These are phyloP conservation scores for Podospora sp. DNA, from an alignment of 495 filamentous ascomycete species.

Conservation along the genomic window DNA sequence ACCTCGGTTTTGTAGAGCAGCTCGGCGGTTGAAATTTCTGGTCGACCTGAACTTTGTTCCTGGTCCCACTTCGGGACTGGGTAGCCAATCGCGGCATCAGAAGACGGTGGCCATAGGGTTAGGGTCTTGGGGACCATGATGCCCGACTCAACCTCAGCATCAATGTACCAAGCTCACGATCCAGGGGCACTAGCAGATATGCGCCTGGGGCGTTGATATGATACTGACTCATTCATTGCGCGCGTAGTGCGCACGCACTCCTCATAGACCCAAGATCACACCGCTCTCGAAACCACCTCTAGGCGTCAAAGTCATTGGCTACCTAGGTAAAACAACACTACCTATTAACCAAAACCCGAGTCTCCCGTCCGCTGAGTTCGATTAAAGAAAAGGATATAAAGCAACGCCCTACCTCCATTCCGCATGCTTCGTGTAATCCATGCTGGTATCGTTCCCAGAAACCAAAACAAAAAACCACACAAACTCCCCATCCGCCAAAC, in stretches of 20 bases:
- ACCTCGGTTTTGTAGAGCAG: conserved; percentile 16
- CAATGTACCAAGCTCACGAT: no score
- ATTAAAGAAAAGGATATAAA: neutral
- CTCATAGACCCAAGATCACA: neutral
- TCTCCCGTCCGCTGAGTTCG: neutral
- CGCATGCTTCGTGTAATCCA: conserved; percentile 23
- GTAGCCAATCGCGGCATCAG: neutral
- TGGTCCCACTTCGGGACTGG: neutral
- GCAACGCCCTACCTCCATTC: neutral
- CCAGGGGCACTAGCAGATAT: no score
- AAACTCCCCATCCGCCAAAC: neutral
- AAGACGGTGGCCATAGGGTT: neutral
- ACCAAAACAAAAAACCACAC: neutral
- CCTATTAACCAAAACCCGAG: no score
- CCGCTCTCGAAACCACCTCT: neutral
- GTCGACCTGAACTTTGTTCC: conserved; percentile 12
- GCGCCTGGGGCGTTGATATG: neutral
- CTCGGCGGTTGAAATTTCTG: conserved; percentile 5
- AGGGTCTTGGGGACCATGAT: neutral
- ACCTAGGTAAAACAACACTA: no score
- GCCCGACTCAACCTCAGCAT: no score
- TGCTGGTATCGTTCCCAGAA: neutral
- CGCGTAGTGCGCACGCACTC: no score
- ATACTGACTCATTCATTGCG: neutral
- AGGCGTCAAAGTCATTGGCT: neutral